These are phyloP conservation scores for Cinchona pubescens DNA, from an alignment of 257 asterid genomes.

Conservation along the genomic window DNA sequence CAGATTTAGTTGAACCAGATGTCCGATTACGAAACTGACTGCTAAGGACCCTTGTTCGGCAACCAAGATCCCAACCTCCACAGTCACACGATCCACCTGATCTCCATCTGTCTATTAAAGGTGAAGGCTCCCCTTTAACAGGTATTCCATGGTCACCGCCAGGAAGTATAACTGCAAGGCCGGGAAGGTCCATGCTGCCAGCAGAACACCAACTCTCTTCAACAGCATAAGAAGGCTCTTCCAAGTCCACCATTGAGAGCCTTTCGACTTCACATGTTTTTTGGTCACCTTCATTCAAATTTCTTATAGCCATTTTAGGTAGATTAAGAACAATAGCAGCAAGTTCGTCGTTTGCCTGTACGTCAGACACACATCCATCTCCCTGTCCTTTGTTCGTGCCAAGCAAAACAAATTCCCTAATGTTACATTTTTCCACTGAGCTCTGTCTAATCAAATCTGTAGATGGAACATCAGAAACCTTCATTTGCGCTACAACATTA, in stretches of 20 bases:
- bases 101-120: constrained; percentile 68
- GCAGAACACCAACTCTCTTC: constrained; percentile 22
- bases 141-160: constrained; percentile 77
- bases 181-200: constrained; percentile 21
- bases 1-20: constrained; percentile 29
- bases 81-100: constrained; percentile 79
- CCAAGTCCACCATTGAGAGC: constrained; percentile 14
- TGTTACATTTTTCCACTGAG: constrained; percentile 12
- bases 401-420: constrained; percentile 61
- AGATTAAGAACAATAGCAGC: constrained; percentile 59
- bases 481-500: constrained; percentile 67
- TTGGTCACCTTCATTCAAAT: constrained; percentile 16
- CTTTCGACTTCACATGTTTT: not conserved
- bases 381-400: constrained; percentile 28
- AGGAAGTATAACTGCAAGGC: constrained; percentile 57
- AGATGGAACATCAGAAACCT: constrained; percentile 46
- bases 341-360: constrained; percentile 49
- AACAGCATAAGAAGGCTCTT: constrained; percentile 22
- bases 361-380: constrained; percentile 28
- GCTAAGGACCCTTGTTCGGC: constrained; percentile 47
- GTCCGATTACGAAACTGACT: constrained; percentile 21
- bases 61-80: constrained; percentile 93
- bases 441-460: constrained; percentile 20
- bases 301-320: constrained; percentile 21
- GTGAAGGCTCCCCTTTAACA: constrained; percentile 67